phyloP scores from a whole-genome alignment of 192 early-diverging fungal species.

The Allomyces macrogynus region DNA sequence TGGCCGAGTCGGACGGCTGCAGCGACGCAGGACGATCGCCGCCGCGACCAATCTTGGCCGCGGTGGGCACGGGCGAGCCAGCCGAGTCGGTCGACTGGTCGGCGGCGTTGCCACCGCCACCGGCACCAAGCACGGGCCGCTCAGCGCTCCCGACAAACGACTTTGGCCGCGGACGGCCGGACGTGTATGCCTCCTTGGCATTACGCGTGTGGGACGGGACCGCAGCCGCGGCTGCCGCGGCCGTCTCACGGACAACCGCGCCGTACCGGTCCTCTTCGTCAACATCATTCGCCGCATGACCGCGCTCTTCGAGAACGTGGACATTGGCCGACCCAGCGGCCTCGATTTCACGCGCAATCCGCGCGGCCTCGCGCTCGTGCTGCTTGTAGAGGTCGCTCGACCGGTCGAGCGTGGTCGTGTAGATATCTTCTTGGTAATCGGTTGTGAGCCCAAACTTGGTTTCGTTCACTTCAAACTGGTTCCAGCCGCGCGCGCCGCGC shows the following conservation, averaged over 20 bases:
- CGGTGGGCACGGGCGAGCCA: not conserved
- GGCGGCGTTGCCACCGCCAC: too few relatives aligned
- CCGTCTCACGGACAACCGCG: constrained; percentile 47
- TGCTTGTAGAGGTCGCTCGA: constrained; percentile 62
- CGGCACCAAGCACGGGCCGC: too few relatives aligned
- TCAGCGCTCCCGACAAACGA: too few relatives aligned
- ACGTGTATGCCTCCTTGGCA: too few relatives aligned
- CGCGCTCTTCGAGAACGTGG: constrained; percentile 84
- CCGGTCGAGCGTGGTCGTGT: constrained; percentile 82
- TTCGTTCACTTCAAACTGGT: constrained; percentile 93
- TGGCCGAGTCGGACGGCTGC: too few relatives aligned
- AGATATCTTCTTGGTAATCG: constrained; percentile 89
- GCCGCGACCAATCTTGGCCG: too few relatives aligned
- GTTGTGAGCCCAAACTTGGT: constrained; percentile 81
- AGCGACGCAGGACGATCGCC: too few relatives aligned
- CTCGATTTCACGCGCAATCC: constrained; percentile 80
- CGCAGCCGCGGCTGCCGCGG: not conserved
- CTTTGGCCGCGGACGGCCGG: too few relatives aligned
- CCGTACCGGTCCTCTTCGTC: constrained; percentile 87
- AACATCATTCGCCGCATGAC: constrained; percentile 35
- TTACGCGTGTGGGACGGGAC: not conserved
- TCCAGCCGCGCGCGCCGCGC: constrained; percentile 42
- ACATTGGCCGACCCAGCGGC: constrained; percentile 46
- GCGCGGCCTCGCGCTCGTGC: constrained; percentile 66
- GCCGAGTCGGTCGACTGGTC: not conserved